A percentile compares a stretch with the other conserved stretches of the same genome.
Conservation (phyloP, 2,329 filamentous ascomycete species). For the Cryphonectria japonica region DNA sequence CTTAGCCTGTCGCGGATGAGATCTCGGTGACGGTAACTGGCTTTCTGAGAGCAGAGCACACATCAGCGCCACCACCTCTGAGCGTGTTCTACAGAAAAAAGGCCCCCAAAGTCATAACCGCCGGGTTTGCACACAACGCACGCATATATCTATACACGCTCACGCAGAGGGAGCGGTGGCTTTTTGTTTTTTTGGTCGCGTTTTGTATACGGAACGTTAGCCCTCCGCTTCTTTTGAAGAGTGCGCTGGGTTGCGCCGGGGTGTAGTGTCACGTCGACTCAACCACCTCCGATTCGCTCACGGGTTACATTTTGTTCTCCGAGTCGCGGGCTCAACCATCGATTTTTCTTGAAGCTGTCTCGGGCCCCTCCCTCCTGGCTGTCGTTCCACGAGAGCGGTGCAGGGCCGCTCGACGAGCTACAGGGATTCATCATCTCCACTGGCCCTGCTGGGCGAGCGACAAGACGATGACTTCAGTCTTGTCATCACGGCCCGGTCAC, state of each 20-base stretch:
- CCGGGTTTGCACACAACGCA: not conserved
- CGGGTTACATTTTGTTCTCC: conserved; percentile 12
- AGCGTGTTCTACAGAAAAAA: not conserved
- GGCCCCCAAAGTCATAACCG: not conserved
- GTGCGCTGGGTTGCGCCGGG: conserved; percentile 20
- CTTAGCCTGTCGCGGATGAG: conserved; percentile 1
- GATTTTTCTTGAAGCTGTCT: conserved; percentile 16
- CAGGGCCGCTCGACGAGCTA: not conserved
- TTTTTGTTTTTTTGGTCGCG: not conserved
- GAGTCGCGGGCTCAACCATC: conserved; percentile 9
- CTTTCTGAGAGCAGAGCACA: conserved; percentile 8
- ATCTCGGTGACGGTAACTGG: not conserved
- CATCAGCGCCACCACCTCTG: conserved; percentile 10
- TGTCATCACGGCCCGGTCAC: conserved; percentile 45
- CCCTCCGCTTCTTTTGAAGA: not conserved
- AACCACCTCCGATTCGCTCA: conserved; percentile 27
- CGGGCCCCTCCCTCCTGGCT: conserved; percentile 21
- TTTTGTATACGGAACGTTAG: conserved; percentile 9
- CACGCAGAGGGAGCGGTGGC: not conserved
- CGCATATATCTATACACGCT: too few species aligned
- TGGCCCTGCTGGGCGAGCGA: conserved; percentile 30
- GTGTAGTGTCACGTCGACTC: conserved; percentile 24
- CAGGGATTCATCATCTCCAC: conserved; percentile 2
- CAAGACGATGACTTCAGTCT: conserved; percentile 48
- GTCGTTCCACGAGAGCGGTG: conserved; percentile 19